phyloP scores from a whole-genome alignment of 176 grass and related monocot genomes.

The Carex parvula region DNA sequence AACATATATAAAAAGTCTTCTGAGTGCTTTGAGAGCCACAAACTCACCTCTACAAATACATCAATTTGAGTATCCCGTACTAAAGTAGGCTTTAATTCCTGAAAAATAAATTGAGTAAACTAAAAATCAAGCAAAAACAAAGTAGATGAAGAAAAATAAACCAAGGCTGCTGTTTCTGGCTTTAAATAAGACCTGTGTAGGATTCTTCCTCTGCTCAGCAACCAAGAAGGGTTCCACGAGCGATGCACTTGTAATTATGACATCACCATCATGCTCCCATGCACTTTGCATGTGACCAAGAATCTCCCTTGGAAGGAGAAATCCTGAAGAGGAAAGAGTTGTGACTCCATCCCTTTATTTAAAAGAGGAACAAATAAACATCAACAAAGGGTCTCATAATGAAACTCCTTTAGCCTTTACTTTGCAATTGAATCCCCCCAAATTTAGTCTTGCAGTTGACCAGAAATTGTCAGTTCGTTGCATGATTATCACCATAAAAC shows the following conservation, averaged over 20 bases:
- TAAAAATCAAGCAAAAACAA: background rate
- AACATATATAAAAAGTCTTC: background rate
- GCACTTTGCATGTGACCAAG: slow-evolving; percentile 37
- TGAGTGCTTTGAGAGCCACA: background rate
- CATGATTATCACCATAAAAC: background rate
- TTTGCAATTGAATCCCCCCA: background rate
- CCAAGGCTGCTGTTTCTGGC: background rate
- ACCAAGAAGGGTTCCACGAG: slow-evolving; percentile 48
- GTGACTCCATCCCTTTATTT: slow-evolving; percentile 67
- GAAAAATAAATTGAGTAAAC: background rate
- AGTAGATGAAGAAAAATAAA: background rate
- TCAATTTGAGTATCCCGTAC: slow-evolving; percentile 47
- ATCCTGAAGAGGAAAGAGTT: slow-evolving; percentile 73
- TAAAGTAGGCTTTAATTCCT: slow-evolving; percentile 37
- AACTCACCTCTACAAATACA: slow-evolving; percentile 78
- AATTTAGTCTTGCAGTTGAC: background rate
- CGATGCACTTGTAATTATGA: slow-evolving; percentile 39
- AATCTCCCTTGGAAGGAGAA: slow-evolving; percentile 56
- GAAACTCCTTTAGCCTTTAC: slow-evolving; percentile 1
- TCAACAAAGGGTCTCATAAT: background rate
- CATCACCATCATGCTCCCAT: slow-evolving; percentile 40
- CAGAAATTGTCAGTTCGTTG: background rate
- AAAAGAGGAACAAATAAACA: slow-evolving; percentile 9
- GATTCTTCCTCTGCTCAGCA: slow-evolving; percentile 52
- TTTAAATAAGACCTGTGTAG: slow-evolving; percentile 41